Percentiles rank a stretch among this genome's conserved stretches.
Conservation (phyloP, 2,329 filamentous ascomycete genomes). For the Penicillium psychrosexuale region DNA sequence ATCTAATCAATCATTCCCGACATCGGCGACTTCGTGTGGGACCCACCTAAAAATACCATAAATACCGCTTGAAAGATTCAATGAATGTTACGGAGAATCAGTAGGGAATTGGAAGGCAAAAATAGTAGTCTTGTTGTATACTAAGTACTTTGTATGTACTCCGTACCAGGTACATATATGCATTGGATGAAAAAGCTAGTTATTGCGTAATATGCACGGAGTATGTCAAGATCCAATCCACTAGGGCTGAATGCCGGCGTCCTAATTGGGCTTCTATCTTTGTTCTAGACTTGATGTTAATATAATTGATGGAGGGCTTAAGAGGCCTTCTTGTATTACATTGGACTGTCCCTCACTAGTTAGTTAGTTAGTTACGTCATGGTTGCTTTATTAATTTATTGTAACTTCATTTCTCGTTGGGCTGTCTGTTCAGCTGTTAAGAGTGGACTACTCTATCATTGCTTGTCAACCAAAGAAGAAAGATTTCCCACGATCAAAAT, state of each 20-base stretch:
- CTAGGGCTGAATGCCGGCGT: not conserved
- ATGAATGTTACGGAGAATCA: not conserved
- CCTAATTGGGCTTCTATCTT: not conserved
- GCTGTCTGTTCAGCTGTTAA: not conserved
- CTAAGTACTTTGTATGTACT: too few relatives aligned
- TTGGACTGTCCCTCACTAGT: not conserved
- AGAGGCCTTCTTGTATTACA: not conserved
- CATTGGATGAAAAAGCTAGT: not conserved
- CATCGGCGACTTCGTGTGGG: slow-evolving; percentile 2
- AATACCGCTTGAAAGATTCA: not conserved
- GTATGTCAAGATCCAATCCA: not conserved
- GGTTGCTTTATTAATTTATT: not conserved
- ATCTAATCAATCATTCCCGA: slow-evolving; percentile 14
- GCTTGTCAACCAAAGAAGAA: not conserved
- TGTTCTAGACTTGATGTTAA: not conserved
- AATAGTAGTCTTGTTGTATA: too few relatives aligned
- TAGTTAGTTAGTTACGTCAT: not conserved
- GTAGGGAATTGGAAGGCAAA: not conserved
- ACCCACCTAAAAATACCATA: not conserved
- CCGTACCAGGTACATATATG: not conserved
- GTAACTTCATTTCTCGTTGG: not conserved
- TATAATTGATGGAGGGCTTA: not conserved
- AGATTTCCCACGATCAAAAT: not conserved
- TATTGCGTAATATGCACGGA: not conserved
- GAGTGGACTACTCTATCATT: not conserved